Evolutionary conservation across 352 stramenopile species (phyloP), one percentile per base, ranked within the genome.

Genomic region (Phytophthora agathidicida): DNA sequence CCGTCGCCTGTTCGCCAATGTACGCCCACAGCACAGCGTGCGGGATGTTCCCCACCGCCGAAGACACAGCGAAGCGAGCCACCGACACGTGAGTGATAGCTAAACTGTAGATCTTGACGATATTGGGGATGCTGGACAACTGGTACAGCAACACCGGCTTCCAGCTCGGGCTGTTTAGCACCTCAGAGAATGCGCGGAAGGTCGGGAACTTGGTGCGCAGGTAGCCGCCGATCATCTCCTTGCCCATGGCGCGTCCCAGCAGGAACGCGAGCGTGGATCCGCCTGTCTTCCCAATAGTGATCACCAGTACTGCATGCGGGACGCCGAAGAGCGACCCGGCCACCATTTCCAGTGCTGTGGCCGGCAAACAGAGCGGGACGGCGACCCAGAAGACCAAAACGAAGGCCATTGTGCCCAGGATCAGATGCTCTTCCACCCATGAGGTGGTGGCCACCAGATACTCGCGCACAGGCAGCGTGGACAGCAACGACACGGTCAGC

Each of bases 51-150:
- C 75, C 82, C 10, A 90, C 35, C 3, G 74, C 65, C 3, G 77
- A 84, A 0, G 83, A 90, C 43, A 88, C 53, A 1, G 60, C 68
- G 43, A 93, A 93, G 7, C 81, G 69, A 35, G 49, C 46, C 16
- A 71, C 38, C 16, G 81, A 84, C 19, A 93, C 69, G 16, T 85
- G 70, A 1, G 83, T 93, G 48, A 93, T 86, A 36, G 83, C 79
- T 11, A 93, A 60, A n/a, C 59, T 86, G 68, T 91, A 93, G 60
- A 78, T 86, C 47, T 91, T 90, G 51, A 88, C 68, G n/a, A 90
- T 64, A 48, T 93, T 93, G 7, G 83, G 83, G 37, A 93, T 77
- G 42, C 79, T 90, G 20, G 83, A 89, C 39, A 93, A 43, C 54
- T 93, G 83, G 50, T 87, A 90, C 11, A 93, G 67, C 54, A 93